Percentiles rank a stretch among this genome's conserved stretches.
These are phyloP conservation scores for Fusarium sp. DNA, from an alignment of 2,329 filamentous ascomycete species.

Conservation along the genomic window DNA sequence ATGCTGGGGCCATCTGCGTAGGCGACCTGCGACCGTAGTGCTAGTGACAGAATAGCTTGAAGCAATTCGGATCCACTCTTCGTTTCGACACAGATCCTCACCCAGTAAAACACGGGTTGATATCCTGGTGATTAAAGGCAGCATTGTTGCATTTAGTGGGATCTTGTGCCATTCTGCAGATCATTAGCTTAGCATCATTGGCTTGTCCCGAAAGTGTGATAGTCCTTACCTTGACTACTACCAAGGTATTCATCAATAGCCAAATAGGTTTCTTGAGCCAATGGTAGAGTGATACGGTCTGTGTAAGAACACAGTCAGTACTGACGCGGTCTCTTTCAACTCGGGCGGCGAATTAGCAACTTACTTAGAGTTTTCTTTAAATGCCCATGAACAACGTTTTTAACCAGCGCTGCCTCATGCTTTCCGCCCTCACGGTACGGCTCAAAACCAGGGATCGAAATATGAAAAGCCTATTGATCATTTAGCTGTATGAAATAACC, in stretches of 20 bases:
- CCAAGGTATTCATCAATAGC: not conserved
- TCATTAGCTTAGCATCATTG: not conserved
- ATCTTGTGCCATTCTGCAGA: not conserved
- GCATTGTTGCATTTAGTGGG: not conserved
- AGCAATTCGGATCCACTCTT: not conserved
- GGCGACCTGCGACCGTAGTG: not conserved
- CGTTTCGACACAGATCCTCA: not conserved
- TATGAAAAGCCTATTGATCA: not conserved
- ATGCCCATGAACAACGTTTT: not conserved
- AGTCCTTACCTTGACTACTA: not conserved
- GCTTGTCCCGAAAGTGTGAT: too few relatives aligned
- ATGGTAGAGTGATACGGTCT: not conserved
- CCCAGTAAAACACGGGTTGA: not conserved
- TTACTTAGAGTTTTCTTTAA: not conserved
- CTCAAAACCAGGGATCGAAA: not conserved
- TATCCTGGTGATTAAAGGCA: not conserved
- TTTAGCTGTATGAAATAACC: not conserved
- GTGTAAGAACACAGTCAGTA: not conserved
- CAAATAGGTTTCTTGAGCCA: not conserved
- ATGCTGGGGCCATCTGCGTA: not conserved
- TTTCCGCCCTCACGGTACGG: not conserved
- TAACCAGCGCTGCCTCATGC: not conserved
- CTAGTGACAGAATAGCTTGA: not conserved
- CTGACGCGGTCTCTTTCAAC: too few relatives aligned
- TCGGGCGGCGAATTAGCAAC: fast-evolving